phyloP scores from a whole-genome alignment of 208 protist species.

The Leishmania turanica region DNA sequence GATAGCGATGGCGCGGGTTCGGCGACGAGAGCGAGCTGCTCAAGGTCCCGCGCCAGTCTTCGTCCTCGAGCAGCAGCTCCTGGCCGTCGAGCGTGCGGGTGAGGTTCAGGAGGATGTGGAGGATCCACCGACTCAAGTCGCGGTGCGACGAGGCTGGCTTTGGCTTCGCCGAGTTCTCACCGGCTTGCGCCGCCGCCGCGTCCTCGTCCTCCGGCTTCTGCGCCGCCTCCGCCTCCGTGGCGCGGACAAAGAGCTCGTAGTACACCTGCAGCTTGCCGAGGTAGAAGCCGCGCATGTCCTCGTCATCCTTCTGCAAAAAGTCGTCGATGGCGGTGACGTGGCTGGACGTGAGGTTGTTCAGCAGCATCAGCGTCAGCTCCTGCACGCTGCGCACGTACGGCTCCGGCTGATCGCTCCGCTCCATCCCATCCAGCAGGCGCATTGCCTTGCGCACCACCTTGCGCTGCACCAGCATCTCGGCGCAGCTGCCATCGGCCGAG shows the following conservation, averaged over 20 bases:
- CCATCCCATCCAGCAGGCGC: constrained; percentile 76
- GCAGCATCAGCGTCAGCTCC: constrained; percentile 86
- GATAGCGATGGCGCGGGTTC: constrained; percentile 51
- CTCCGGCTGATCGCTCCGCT: constrained; percentile 37
- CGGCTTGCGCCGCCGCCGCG: background rate
- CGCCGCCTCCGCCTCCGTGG: constrained; percentile 17
- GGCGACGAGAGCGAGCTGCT: constrained; percentile 40
- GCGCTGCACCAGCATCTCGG: constrained; percentile 69
- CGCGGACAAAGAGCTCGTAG: constrained; percentile 41
- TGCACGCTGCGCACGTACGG: constrained; percentile 48
- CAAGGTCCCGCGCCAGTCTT: constrained; percentile 64
- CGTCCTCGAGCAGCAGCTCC: constrained; percentile 72
- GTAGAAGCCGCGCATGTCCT: constrained; percentile 85
- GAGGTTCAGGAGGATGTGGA: constrained; percentile 82
- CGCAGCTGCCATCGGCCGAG: constrained; percentile 65
- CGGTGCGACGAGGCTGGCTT: constrained; percentile 27
- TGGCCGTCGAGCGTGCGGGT: constrained; percentile 76
- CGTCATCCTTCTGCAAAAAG: constrained; percentile 75
- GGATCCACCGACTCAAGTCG: constrained; percentile 73
- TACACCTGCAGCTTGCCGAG: constrained; percentile 70
- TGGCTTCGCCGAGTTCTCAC: constrained; percentile 7
- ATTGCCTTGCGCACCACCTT: constrained; percentile 76
- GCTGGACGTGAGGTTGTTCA: constrained; percentile 83
- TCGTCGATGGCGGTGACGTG: constrained; percentile 79
- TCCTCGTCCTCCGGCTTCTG: background rate